A percentile compares a stretch with the other conserved stretches of the same genome.
Conservation (phyloP, 2,329 filamentous ascomycete species). For the Colletotrichum sojae region DNA sequence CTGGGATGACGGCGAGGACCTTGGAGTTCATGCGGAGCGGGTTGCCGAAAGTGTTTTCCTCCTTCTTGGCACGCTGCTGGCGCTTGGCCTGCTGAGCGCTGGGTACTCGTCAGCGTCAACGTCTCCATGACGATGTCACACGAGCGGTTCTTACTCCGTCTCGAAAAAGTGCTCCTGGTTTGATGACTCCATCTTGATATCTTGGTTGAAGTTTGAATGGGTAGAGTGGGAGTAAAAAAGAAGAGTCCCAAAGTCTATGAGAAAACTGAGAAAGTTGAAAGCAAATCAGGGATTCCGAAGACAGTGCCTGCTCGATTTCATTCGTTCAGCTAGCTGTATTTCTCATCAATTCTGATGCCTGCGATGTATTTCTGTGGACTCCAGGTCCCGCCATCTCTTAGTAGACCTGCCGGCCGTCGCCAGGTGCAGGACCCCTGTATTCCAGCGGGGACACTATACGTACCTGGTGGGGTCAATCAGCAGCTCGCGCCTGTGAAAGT, state of each 20-base stretch:
- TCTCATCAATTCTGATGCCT: slow-evolving; percentile 40
- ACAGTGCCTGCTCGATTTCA: slow-evolving; percentile 14
- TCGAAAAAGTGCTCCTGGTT: slow-evolving; percentile 92
- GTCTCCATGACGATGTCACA: slow-evolving; percentile 46
- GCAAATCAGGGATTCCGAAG: no score
- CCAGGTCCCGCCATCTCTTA: neutral
- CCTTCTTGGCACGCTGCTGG: slow-evolving; percentile 67
- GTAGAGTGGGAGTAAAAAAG: neutral
- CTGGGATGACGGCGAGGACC: slow-evolving; percentile 80
- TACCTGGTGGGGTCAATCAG: slow-evolving; percentile 14
- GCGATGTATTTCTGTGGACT: slow-evolving; percentile 25
- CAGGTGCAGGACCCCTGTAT: neutral
- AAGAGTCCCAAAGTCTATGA: no score
- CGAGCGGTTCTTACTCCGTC: slow-evolving; percentile 76
- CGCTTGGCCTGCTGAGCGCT: slow-evolving; percentile 36
- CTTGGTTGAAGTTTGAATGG: neutral
- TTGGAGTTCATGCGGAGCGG: slow-evolving; percentile 89
- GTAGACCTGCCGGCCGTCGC: neutral
- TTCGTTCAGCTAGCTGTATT: slow-evolving; percentile 19
- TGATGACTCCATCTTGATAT: slow-evolving; percentile 74
- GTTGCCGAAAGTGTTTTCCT: slow-evolving; percentile 83
- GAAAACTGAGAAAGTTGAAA: no score
- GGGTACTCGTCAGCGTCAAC: slow-evolving; percentile 27
- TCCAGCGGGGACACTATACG: neutral
- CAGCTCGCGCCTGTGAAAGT: slow-evolving; percentile 4